Evolutionary conservation across 1,284 basidiomycete genomes (phyloP), one percentile per base, ranked within the genome.

Genomic region (Athelia psychrophila): DNA sequence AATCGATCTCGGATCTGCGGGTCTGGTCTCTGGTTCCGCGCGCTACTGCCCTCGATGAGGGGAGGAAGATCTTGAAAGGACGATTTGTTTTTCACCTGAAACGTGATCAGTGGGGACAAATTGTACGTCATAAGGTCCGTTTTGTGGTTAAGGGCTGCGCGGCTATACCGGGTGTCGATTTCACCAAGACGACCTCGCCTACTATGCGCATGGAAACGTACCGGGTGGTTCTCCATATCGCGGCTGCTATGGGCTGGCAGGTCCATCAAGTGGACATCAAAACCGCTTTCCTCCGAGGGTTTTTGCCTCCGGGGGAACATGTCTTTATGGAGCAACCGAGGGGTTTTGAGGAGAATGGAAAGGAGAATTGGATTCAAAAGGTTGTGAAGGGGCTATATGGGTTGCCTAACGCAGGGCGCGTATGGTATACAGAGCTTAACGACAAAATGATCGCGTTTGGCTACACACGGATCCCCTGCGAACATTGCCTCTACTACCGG

Each of bases 241-340:
- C 70, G 5, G 70, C 72, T 9, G 16, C 49, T 2, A 45, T 61
- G 0, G 63, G 67, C 42, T 74, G 73, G 64, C 66, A 73, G n/a
- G 49, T 72, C 1, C 60, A 68, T 23, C 72, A 76, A 40, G 60
- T 77, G 2, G 74, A 83, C 53, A 62, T 81, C 44, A 75, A 76
- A 33, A 76, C 69, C 0, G 77, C 78, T 0, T 81, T 73, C 55
- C 63, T 78, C 0, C 71, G 77, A 56, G 73, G 73, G 1, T 38
- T 63, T 0, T 63, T 81, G 0, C 56, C 58, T 19, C 51, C 62
- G 3, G 61, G 73, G 1, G 71, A 77, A 45, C 60, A 64, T 1
- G 60, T 76, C 30, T 76, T 72, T 51, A 65, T 77, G 59, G 55
- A 68, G n/a, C 72, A 74, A 50, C 73, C 70, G 0, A 44, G 57